Base-by-base conservation (phyloP, 805 yeast genomes). In the Schizosaccharomyces octosporus region DNA sequence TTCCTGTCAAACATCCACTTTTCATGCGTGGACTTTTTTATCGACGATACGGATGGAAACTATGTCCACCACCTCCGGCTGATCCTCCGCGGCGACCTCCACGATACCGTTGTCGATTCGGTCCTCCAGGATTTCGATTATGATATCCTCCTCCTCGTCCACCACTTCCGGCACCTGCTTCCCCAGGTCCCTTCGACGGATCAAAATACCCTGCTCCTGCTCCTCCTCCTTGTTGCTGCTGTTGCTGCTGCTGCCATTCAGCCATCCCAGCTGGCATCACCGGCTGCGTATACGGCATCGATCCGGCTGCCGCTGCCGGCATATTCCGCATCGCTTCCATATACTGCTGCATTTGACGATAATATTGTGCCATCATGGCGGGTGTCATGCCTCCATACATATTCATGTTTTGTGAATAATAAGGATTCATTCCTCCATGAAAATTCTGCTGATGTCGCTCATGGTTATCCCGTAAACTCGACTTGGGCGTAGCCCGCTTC, bases 401-500 rank as follows among this genome's bases (percentile, higher is more conserved):
- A 63, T 60, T 27, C 63, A 62, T 55, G 64, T 51, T 24, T 63
- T 58, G 41, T 31, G 60, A 61, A 42, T 55, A 51, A 24, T 59
- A 42, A 41, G 59, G 60, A n/a, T 55, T 58, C 51, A 39, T 39
- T 11, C 58, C 62, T 58, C 61, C 64, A 32, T 55, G 48, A 42
- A 48, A 32, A 39, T 48, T 61, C 9, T 24, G 58, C 43, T 60
- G 55, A 48, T 48, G 60, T 13, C 62, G 24, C 36, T 39, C 32
- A 17, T 48, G 61, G 42, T 31, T 43, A 19, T 64, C 65, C 13
- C 61, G 61, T 19, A 60, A 59, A 48, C 67, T 61, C 66, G 66
- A 69, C 24, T 75, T 66, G 5, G 77, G 76, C 64, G 74, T 75
- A 27, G 78, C 78, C 5, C 75, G 69, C 68, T 73, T 73, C 59